Evolutionary conservation across 345 rosid species (phyloP).

Genomic region (Isatis tinctoria): DNA sequence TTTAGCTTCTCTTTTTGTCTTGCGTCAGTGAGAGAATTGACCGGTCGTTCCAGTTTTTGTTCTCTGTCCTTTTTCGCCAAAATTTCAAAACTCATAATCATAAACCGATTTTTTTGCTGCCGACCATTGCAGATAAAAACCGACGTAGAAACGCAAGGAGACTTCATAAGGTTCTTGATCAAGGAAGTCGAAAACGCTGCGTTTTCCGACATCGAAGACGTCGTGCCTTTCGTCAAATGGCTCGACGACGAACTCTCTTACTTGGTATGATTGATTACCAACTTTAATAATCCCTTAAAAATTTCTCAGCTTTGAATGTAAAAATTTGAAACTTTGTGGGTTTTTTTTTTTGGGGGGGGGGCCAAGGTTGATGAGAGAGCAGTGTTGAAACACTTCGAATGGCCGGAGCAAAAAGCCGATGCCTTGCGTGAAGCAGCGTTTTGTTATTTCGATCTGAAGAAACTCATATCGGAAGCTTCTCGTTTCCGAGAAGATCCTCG

Average conservation of each 20-base stretch:
- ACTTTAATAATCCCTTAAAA: neutral
- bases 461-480: slow-evolving; percentile 75
- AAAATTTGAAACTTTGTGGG: neutral
- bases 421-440: slow-evolving; percentile 93
- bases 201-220: slow-evolving; percentile 77
- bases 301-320: neutral
- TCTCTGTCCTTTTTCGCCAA: neutral
- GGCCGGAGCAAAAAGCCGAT: slow-evolving; percentile 96
- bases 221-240: slow-evolving; percentile 95
- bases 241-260: slow-evolving; percentile 92
- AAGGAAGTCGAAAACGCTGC: slow-evolving; percentile 85
- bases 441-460: slow-evolving; percentile 82
- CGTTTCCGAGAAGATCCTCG: slow-evolving; percentile 63
- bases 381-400: slow-evolving; percentile 77
- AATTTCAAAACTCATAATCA: neutral
- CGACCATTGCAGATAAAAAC: slow-evolving; percentile 69
- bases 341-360: neutral
- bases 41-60: slow-evolving; percentile 28
- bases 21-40: slow-evolving; percentile 22
- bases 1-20: slow-evolving; percentile 12
- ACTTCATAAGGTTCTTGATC: slow-evolving; percentile 81
- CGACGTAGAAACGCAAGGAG: slow-evolving; percentile 95
- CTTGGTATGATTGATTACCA: slow-evolving; percentile 40
- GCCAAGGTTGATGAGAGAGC: slow-evolving; percentile 87
- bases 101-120: neutral